Evolutionary conservation across 106 monocot genomes (phyloP).

Genomic region (Gastrodia elata): DNA sequence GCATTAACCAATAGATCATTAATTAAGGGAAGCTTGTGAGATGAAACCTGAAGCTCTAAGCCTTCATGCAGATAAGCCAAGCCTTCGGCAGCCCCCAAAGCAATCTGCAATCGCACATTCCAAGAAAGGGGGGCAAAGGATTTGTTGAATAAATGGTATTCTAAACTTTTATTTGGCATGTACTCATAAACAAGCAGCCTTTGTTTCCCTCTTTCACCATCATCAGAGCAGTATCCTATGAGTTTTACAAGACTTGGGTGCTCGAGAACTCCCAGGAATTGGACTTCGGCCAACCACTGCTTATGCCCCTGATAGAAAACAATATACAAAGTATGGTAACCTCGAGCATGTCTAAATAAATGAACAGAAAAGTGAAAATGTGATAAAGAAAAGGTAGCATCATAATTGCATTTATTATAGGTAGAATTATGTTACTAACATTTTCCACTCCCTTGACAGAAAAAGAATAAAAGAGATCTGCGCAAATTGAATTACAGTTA

Average conservation of each 20-base stretch:
- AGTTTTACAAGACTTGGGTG: slow-evolving; percentile 41
- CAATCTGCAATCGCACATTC: slow-evolving; percentile 22
- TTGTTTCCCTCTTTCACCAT: slow-evolving; percentile 18
- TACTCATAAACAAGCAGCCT: slow-evolving; percentile 32
- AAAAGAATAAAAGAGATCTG: too few species aligned
- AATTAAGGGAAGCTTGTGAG: background rate
- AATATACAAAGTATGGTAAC: background rate
- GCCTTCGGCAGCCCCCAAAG: slow-evolving; percentile 29
- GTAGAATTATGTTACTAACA: background rate
- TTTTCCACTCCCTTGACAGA: too few species aligned
- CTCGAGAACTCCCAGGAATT: slow-evolving; percentile 30
- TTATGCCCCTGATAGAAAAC: slow-evolving; percentile 22
- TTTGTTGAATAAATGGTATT: slow-evolving; percentile 27
- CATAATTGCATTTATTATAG: background rate
- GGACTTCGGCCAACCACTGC: slow-evolving; percentile 34
- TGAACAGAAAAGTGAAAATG: background rate
- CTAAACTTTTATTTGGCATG: slow-evolving; percentile 32
- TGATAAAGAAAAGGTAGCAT: background rate
- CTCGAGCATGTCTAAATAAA: background rate
- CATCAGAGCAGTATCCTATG: slow-evolving; percentile 29
- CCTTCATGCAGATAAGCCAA: slow-evolving; percentile 33
- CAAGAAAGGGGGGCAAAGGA: slow-evolving; percentile 21
- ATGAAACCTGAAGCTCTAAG: slow-evolving; percentile 24
- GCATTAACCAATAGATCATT: too few species aligned
- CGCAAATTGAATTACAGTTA: too few species aligned